Percentiles rank a stretch among this genome's conserved stretches.
Conservation (phyloP, 768 basidiomycete species). For the Leccinum broughii region DNA sequence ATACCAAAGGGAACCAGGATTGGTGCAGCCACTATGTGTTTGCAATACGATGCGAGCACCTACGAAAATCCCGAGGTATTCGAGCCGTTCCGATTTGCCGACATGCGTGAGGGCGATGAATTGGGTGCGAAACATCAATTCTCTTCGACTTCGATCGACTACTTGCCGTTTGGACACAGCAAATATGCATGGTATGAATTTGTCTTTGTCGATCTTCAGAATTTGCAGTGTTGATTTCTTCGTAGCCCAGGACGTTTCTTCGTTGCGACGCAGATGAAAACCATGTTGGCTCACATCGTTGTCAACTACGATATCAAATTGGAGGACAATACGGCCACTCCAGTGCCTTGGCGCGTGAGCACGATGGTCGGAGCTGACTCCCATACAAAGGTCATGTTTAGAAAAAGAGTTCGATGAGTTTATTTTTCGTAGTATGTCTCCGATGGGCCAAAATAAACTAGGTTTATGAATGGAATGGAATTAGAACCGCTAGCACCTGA, state of each 20-base stretch:
- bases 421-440: neutral
- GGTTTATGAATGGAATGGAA: neutral
- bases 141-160: neutral
- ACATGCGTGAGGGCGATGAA: neutral
- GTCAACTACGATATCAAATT: neutral
- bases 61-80: neutral
- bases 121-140: neutral
- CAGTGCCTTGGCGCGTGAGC: neutral
- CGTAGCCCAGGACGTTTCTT: neutral
- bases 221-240: neutral
- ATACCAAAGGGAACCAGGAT: neutral
- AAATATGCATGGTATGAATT: neutral
- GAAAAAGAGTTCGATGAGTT: neutral
- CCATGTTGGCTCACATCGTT: conserved; percentile 2
- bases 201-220: neutral
- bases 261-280: neutral
- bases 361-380: neutral
- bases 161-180: neutral
- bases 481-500: neutral
- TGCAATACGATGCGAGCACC: neutral
- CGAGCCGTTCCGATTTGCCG: neutral
- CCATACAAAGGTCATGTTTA: neutral
- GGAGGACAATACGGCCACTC: neutral
- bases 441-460: neutral
- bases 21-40: neutral